Evolutionary conservation across 352 stramenopile genomes (phyloP).

Genomic region (Albugo candida): DNA sequence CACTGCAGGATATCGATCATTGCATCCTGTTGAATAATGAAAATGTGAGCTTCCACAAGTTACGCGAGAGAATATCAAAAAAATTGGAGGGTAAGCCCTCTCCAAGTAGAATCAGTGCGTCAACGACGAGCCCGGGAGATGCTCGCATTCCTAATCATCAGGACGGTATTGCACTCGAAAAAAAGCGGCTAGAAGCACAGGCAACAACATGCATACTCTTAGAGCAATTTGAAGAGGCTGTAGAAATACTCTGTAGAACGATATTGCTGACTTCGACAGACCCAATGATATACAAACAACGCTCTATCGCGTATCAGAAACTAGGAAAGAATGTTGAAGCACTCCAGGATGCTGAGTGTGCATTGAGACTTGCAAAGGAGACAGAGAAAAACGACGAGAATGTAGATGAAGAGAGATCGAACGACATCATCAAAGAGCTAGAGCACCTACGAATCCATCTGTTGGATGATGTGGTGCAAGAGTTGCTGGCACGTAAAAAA

Average conservation of each 20-base stretch:
- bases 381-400: not conserved
- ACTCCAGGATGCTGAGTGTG: slow-evolving; percentile 37
- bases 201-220: slow-evolving; percentile 33
- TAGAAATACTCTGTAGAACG: slow-evolving; percentile 41
- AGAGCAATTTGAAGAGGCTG: slow-evolving; percentile 25
- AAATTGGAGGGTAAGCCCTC: slow-evolving; percentile 49
- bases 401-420: slow-evolving; percentile 33
- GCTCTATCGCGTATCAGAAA: slow-evolving; percentile 41
- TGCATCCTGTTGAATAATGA: slow-evolving; percentile 52
- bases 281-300: slow-evolving; percentile 42
- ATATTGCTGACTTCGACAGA: slow-evolving; percentile 48
- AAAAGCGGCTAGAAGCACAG: slow-evolving; percentile 44
- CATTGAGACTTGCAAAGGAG: slow-evolving; percentile 6
- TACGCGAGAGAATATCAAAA: slow-evolving; percentile 68
- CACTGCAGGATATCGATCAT: slow-evolving; percentile 57
- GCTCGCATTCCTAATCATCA: slow-evolving; percentile 56
- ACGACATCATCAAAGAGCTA: slow-evolving; percentile 47
- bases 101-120: slow-evolving; percentile 38
- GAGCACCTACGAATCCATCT: not conserved
- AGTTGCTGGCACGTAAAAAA: not conserved
- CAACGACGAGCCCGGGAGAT: slow-evolving; percentile 30
- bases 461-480: not conserved
- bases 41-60: slow-evolving; percentile 68
- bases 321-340: slow-evolving; percentile 34
- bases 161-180: slow-evolving; percentile 39